A percentile compares a stretch with the other conserved stretches of the same genome.
Evolutionary conservation across 2,329 filamentous ascomycete genomes (phyloP).

Genomic region (Calcarisporium arbuscula): DNA sequence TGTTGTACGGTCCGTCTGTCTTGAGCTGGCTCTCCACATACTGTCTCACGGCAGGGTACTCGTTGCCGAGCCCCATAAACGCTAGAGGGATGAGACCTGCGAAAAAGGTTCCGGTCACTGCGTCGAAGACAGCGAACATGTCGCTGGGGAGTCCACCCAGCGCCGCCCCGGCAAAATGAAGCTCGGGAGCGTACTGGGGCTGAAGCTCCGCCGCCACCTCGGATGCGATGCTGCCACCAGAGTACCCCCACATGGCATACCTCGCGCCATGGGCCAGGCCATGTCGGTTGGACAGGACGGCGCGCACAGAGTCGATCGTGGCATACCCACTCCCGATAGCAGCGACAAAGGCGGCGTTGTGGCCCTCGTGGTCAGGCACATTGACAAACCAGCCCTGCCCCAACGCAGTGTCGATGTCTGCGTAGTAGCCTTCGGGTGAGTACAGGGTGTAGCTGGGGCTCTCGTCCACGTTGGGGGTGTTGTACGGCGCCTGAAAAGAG

Average conservation of each 20-base stretch:
- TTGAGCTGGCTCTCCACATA: conserved; percentile 8
- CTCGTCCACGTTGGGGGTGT: conserved; percentile 31
- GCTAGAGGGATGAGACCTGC: conserved; percentile 16
- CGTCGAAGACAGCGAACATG: conserved; percentile 7
- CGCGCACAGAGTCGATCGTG: conserved; percentile 37
- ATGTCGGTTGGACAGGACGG: conserved; percentile 22
- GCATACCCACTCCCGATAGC: conserved; percentile 34
- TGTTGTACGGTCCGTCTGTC: conserved; percentile 11
- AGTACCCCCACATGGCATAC: conserved; percentile 37
- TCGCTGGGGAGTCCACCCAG: conserved; percentile 14
- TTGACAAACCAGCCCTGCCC: conserved; percentile 41
- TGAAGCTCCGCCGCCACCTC: conserved; percentile 7
- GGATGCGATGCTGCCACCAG: conserved; percentile 13
- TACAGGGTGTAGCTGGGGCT: conserved; percentile 17
- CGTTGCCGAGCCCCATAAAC: conserved; percentile 13
- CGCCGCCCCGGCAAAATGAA: conserved; percentile 16
- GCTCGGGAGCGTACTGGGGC: conserved; percentile 16
- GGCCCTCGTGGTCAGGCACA: conserved; percentile 41
- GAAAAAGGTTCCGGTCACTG: conserved; percentile 10
- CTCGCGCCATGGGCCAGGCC: conserved; percentile 23
- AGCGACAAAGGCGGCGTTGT: conserved; percentile 33
- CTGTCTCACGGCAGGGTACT: conserved; percentile 11
- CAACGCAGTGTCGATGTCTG: conserved; percentile 26
- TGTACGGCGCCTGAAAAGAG: conserved; percentile 35
- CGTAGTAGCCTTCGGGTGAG: conserved; percentile 20